Evolutionary conservation across 2,329 filamentous ascomycete genomes (phyloP), one percentile per base, ranked within the genome.

Genomic region (Cryphonectria carpinicola): DNA sequence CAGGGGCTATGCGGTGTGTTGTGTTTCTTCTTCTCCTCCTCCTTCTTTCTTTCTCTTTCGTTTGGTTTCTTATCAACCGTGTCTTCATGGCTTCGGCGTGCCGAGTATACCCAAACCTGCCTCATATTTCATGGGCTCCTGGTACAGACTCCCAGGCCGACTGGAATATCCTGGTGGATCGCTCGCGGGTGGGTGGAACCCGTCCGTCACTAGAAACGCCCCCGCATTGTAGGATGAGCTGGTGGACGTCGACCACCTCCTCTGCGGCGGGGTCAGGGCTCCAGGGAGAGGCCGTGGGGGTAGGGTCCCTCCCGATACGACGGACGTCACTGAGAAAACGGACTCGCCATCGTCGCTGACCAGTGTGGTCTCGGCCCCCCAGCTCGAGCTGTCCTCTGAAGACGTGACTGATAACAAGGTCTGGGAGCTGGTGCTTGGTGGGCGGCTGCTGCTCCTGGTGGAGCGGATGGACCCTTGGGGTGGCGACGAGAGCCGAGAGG

Each of bases 241-340:
- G 19, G 72, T 73, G 58, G 72, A 73, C n/a, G 67, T 72, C n/a
- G 72, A 73, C 70, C 72, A 71, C 39, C 72, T 64, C 54, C 72
- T 68, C 17, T 64, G 65, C 22, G 54, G 63, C n/a, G 66, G 62
- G 8, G 58, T 8, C 3, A 46, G 35, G 13, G 71, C 39, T 4
- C 65, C 68, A 11, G 68, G 43, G 19, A 67, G 37, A 17, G 67
- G 67, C 3, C 63, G 58, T 8, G 64, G 70, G 13, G 70, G 68
- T 6, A 70, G 61, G 1, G 62, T 63, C 1, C 61, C 65, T 4
- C 71, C 65, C 5, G 68, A 72, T 3, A 62, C 2, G 68, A 66
- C 4, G 7, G 71, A 71, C 8, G 65, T 67, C 14, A 49, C 65
- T 4, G 71, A 68, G 28, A 41, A 54, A 28, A 68, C 63, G 49